These are phyloP conservation scores for Chenopodium album DNA, from an alignment of 148 eudicot genomes.

Conservation along the genomic window DNA sequence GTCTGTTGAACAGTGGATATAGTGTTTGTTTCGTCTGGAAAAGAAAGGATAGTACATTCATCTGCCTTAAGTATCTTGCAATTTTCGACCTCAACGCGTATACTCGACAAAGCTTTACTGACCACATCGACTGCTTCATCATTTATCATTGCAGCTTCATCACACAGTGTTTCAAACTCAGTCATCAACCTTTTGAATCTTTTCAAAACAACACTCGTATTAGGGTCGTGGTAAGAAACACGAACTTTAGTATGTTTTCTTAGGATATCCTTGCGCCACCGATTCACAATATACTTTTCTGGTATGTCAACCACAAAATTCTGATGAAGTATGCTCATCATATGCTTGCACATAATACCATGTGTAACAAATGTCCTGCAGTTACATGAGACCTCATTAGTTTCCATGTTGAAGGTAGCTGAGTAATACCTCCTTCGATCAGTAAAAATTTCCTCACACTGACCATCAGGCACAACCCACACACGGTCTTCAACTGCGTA, in stretches of 20 bases:
- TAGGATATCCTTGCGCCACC: constrained; percentile 2
- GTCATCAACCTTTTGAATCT: background rate
- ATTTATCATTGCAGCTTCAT: background rate
- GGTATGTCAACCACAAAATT: background rate
- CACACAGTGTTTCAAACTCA: background rate
- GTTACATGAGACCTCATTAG: background rate
- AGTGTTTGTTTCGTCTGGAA: too few relatives aligned
- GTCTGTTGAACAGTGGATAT: too few relatives aligned
- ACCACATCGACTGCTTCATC: background rate
- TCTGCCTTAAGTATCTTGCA: too few relatives aligned
- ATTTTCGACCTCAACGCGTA: too few relatives aligned
- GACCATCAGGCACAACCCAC: background rate
- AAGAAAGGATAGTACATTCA: too few relatives aligned
- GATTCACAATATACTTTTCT: background rate
- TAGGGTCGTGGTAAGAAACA: constrained; percentile 11
- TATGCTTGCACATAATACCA: constrained; percentile 4
- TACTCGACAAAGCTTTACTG: too few relatives aligned
- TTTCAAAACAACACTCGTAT: background rate
- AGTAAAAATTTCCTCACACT: background rate
- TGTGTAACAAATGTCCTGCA: background rate
- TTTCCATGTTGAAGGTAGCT: background rate
- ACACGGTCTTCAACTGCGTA: background rate
- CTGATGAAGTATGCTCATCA: background rate
- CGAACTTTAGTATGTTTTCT: background rate
- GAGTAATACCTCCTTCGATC: background rate